Conservation (phyloP, 352 stramenopile species). For the Globisporangium camurandrum region DNA sequence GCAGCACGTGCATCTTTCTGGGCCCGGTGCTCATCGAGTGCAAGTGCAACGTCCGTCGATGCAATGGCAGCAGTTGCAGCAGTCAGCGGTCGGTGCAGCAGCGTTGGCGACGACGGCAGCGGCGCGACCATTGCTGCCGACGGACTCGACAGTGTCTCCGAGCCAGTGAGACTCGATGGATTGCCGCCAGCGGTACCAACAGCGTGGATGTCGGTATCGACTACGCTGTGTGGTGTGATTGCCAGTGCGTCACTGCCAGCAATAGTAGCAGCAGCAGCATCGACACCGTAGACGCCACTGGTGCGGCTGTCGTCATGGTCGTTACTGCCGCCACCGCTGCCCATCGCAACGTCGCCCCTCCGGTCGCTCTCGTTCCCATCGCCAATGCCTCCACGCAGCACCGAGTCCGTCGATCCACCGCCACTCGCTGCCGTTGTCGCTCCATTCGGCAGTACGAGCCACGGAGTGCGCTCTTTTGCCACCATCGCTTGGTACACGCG, state of each 20-base stretch:
- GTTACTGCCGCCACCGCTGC: neutral
- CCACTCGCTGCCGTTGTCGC: slow-evolving; percentile 16
- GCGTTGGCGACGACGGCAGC: neutral
- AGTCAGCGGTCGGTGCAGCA: neutral
- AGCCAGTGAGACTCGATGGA: neutral
- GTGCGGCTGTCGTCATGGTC: neutral
- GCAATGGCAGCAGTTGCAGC: neutral
- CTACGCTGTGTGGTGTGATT: slow-evolving; percentile 1
- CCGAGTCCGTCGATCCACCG: neutral
- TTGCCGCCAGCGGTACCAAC: neutral
- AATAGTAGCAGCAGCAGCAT: no score
- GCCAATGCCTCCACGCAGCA: slow-evolving; percentile 18
- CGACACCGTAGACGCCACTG: neutral
- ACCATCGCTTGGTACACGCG: slow-evolving; percentile 60
- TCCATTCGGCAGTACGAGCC: no score
- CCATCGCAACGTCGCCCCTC: neutral
- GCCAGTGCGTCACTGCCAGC: slow-evolving; percentile 1
- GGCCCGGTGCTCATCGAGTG: neutral
- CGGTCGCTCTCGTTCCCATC: no score
- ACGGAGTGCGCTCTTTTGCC: slow-evolving; percentile 36
- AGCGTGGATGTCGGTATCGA: slow-evolving; percentile 4
- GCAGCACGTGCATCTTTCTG: no score
- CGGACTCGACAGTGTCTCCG: slow-evolving; percentile 1
- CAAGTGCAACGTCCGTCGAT: neutral
- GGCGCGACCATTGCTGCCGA: slow-evolving; percentile 5